Percentiles rank a stretch among this genome's conserved stretches.
These are phyloP conservation scores for Pseudogymnoascus sp. DNA, from an alignment of 2,329 filamentous ascomycete species.

Conservation along the genomic window DNA sequence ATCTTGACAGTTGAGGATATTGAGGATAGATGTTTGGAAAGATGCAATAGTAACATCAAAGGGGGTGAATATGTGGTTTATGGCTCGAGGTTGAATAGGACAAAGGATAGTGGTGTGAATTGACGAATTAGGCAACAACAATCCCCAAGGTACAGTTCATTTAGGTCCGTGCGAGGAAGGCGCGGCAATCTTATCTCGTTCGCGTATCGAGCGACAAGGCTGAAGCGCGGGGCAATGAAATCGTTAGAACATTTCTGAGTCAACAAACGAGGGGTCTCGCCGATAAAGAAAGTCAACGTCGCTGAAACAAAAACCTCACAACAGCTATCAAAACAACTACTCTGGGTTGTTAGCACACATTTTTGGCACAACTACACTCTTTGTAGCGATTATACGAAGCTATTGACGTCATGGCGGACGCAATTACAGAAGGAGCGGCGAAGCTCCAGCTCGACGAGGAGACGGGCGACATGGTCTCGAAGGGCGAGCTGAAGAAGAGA, in stretches of 20 bases:
- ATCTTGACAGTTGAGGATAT: conserved; percentile 25
- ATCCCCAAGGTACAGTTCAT: not conserved
- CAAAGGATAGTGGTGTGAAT: not conserved
- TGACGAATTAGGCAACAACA: conserved; percentile 1
- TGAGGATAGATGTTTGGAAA: conserved; percentile 15
- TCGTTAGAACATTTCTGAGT: conserved; percentile 2
- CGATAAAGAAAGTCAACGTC: not conserved
- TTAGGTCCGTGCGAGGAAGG: not conserved
- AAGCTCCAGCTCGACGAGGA: conserved; percentile 57
- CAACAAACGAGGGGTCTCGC: conserved; percentile 1
- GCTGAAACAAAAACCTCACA: not conserved
- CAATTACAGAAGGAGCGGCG: conserved; percentile 37
- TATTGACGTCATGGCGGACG: conserved; percentile 38
- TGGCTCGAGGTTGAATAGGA: not conserved
- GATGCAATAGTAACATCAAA: not conserved
- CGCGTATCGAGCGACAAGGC: not conserved
- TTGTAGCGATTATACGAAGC: not conserved
- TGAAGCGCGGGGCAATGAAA: conserved; percentile 3
- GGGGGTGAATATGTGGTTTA: not conserved
- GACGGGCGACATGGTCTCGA: conserved; percentile 60
- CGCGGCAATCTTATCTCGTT: not conserved
- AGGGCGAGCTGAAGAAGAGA: conserved; percentile 56
- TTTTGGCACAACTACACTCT: not conserved
- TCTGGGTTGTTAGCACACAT: not conserved
- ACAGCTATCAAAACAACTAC: not conserved